Conservation (phyloP, 441 rosid genomes). For the Oxalis stricta region DNA sequence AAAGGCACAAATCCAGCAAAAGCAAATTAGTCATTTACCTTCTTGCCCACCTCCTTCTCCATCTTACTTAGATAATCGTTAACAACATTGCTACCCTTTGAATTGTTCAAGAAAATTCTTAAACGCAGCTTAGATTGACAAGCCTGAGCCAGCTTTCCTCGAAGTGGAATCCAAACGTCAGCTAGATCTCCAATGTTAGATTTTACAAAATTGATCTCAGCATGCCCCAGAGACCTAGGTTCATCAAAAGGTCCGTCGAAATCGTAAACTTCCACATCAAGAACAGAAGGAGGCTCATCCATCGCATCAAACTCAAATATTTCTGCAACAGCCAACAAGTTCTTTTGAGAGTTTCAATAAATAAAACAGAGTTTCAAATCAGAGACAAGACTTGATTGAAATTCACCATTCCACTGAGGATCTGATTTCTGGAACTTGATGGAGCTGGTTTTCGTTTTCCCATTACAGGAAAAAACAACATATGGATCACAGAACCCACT, state of each 20-base stretch:
- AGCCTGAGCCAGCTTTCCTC: slow-evolving; percentile 82
- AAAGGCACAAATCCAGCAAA: slow-evolving; percentile 5
- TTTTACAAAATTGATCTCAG: slow-evolving; percentile 78
- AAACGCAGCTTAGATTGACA: slow-evolving; percentile 86
- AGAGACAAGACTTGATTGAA: slow-evolving; percentile 6
- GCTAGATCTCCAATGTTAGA: slow-evolving; percentile 74
- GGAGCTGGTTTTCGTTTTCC: slow-evolving; percentile 82
- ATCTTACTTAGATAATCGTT: slow-evolving; percentile 78
- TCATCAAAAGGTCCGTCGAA: slow-evolving; percentile 92
- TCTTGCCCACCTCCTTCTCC: slow-evolving; percentile 98
- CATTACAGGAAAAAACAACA: slow-evolving; percentile 82
- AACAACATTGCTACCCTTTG: slow-evolving; percentile 71
- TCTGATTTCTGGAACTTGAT: slow-evolving; percentile 81
- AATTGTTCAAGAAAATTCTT: slow-evolving; percentile 80
- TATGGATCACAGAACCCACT: slow-evolving; percentile 87
- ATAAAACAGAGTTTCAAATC: too few relatives aligned
- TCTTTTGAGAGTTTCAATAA: slow-evolving; percentile 6
- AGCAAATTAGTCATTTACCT: slow-evolving; percentile 32
- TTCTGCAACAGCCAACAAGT: slow-evolving; percentile 37
- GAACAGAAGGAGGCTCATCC: slow-evolving; percentile 91
- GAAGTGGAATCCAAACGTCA: slow-evolving; percentile 82
- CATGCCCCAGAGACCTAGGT: slow-evolving; percentile 72
- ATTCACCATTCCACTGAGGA: slow-evolving; percentile 90
- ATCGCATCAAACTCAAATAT: slow-evolving; percentile 96
- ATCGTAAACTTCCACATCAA: slow-evolving; percentile 83